Percentiles rank a stretch among this genome's conserved stretches.
Evolutionary conservation across 768 basidiomycete genomes (phyloP).

Genomic region (Ephemerocybe angulata): DNA sequence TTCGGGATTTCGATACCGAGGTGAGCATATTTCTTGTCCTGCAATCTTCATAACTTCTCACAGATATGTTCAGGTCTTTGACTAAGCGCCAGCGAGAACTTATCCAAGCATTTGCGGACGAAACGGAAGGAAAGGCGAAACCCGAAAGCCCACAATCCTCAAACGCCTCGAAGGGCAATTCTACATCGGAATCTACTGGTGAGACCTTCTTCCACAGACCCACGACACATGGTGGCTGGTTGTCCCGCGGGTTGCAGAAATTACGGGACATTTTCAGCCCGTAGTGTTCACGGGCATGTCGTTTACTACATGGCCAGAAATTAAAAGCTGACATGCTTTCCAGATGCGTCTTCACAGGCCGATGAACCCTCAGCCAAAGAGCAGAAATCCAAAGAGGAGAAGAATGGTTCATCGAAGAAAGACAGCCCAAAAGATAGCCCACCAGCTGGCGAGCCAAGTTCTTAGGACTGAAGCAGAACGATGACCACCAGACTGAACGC

Average conservation of each 20-base stretch:
- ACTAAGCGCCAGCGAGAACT: conserved; percentile 82
- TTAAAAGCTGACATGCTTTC: conserved; percentile 1
- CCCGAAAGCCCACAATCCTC: conserved; percentile 8
- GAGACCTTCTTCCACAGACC: conserved; percentile 63
- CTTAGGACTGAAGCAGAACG: not conserved
- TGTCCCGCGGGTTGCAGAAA: conserved; percentile 65
- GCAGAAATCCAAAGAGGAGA: not conserved
- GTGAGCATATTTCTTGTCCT: conserved; percentile 42
- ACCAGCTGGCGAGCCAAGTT: not conserved
- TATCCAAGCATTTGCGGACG: conserved; percentile 86
- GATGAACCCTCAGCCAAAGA: not conserved
- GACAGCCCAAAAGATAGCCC: not conserved
- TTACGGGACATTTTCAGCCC: conserved; percentile 66
- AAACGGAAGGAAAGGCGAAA: conserved; percentile 73
- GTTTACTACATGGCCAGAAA: not conserved
- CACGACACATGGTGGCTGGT: conserved; percentile 60
- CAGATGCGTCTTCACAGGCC: not conserved
- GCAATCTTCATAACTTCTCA: conserved; percentile 5
- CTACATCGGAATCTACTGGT: conserved; percentile 50
- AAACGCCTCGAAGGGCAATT: conserved; percentile 5
- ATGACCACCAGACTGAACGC: too few species aligned
- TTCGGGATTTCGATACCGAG: conserved; percentile 88
- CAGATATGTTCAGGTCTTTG: conserved; percentile 55
- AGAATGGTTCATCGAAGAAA: not conserved
- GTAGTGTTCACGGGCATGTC: conserved; percentile 60